Evolutionary conservation across 371 early-diverging fungal species (phyloP), one percentile per base, ranked within the genome.

Genomic region (Mucor indicus): DNA sequence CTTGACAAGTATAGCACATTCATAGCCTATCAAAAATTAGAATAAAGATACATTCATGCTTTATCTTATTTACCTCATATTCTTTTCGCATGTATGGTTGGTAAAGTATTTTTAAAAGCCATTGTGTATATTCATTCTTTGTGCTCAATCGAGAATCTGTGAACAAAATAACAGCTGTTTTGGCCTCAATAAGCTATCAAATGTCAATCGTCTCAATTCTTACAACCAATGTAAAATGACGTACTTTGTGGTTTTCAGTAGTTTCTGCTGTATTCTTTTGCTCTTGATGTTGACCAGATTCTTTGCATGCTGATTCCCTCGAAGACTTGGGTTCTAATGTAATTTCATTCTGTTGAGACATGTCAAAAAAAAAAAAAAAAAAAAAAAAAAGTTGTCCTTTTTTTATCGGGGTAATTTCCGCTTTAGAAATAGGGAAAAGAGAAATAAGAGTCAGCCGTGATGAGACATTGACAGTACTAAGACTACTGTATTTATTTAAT

Each of bases 101-200:
- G 39, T 63, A 71, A n/a, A 75, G 41, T 38, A 53, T 57, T 32
- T 67, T 68, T 16, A 75, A 38, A 1, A 70, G 31, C 75, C 75
- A 75, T 53, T 75, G 75, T 8, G 63, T 64, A 20, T 71, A 71
- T 55, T 75, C 75, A 21, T 71, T 75, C 25, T 70, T 71, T 12
- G 75, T 66, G 10, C 56, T 60, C 21, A 75, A 17, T 7, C 62
- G 55, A 7, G 66, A 50, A 31, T 61, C 61, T 30, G 68, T 75
- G 17, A 71, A 38, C 0, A 75, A 39, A 13, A 75, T 38, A 21
- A 75, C 58, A 12, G 75, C 75, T 20, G 69, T 57, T 38, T 64
- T 60, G 16, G 75, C 75, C 38, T 75, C 75, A 9, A 67, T 57
- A 20, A 66, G 40, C 75, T 74, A 38, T 15, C 32, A 2, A 42